phyloP scores from a whole-genome alignment of 768 basidiomycete species.

The Leccinum rimulosum region DNA sequence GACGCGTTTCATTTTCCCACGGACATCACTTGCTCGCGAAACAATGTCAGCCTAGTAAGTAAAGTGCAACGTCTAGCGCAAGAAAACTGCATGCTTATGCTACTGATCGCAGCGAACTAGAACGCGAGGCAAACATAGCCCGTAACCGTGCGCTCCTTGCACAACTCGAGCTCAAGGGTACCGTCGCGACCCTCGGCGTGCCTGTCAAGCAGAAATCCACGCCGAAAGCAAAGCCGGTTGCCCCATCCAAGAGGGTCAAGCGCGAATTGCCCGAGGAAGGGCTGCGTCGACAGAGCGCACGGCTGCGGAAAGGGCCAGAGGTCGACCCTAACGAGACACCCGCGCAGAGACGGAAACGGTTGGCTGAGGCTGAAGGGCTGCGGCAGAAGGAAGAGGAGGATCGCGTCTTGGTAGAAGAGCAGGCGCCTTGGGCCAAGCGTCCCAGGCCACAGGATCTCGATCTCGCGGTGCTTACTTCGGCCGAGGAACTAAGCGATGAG shows the following conservation, averaged over 20 bases:
- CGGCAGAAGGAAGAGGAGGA: slow-evolving; percentile 63
- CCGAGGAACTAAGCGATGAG: slow-evolving; percentile 45
- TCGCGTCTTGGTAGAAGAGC: slow-evolving; percentile 59
- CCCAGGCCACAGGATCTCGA: slow-evolving; percentile 69
- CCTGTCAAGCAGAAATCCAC: slow-evolving; percentile 39
- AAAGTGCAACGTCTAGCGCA: neutral
- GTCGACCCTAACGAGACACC: slow-evolving; percentile 65
- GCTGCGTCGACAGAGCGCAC: slow-evolving; percentile 66
- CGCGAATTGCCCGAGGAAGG: slow-evolving; percentile 41
- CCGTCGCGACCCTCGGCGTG: slow-evolving; percentile 46
- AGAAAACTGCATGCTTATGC: neutral
- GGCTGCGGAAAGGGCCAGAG: slow-evolving; percentile 45
- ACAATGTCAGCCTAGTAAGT: slow-evolving; percentile 53
- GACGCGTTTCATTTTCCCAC: slow-evolving; percentile 22
- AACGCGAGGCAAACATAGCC: slow-evolving; percentile 80
- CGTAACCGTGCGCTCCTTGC: slow-evolving; percentile 75
- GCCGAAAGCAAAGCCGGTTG: slow-evolving; percentile 58
- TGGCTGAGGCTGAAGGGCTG: slow-evolving; percentile 57
- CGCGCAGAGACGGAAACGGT: slow-evolving; percentile 60
- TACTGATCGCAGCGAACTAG: slow-evolving; percentile 48
- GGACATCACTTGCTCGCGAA: neutral
- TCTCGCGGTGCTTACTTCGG: slow-evolving; percentile 47
- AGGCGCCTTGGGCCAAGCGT: slow-evolving; percentile 56
- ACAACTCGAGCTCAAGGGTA: slow-evolving; percentile 64
- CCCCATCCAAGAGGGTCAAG: slow-evolving; percentile 54